Evolutionary conservation across 331 rosid genomes (phyloP), one percentile per base, ranked within the genome.

Genomic region (Acacia pycnantha): DNA sequence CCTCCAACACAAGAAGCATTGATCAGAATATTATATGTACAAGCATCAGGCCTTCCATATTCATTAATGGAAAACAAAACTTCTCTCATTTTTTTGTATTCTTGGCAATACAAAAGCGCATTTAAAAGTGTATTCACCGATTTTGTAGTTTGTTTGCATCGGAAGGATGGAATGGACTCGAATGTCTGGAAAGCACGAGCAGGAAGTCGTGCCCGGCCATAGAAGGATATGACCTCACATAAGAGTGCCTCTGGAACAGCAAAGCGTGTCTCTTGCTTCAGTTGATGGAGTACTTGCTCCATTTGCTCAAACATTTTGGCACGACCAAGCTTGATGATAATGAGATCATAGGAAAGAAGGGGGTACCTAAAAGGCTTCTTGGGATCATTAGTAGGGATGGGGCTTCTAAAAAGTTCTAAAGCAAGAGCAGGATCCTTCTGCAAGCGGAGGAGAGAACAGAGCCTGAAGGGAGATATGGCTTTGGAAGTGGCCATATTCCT

Each of bases 301-400:
- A 94, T 87, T 79, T 86, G 82, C 24, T 87, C 89, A 85, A 94
- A 86, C 97, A 92, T 88, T 85, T 83, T 91, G 82, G 94, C 92
- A 62, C 91, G 92, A 50, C 88, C 95, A 48, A 94, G 97, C 81
- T 92, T 92, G 85, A 88, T 83, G 88, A 94, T 88, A 87, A 92
- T 83, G 85, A 92, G 88, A 82, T 92, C 92, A 69, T 91, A 94
- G 73, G 97, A 92, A 46, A 88, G 85, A 62, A 90, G 90, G 35
- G 94, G 86, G 65, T 91, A 40, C 65, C 87, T 90, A 47, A 88
- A 90, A 40, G 91, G 89, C 64, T 79, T 89, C 1, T 53, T 59
- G 61, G 86, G 15, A 11, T 41, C 46, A 29, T 15, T 69, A 12
- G 70, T 43, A 0, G 88, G 33, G 24, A 48, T 71, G 26, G 89